Conservation (phyloP, 257 asterid species). For the Lycium barbarum region DNA sequence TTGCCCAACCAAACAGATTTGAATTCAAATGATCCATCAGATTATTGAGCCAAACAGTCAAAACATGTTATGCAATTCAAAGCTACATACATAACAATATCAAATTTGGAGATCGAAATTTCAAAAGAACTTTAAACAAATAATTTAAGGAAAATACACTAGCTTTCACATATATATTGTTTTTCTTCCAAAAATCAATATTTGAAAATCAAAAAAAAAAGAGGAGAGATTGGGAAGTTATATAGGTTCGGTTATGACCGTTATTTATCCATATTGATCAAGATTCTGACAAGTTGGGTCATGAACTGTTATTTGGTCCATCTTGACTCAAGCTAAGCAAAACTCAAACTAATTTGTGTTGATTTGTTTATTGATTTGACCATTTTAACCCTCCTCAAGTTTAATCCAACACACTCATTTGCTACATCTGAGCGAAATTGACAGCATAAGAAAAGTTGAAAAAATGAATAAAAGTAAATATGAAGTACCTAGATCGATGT, state of each 20-base stretch:
- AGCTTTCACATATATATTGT: background rate
- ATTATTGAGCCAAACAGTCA: background rate
- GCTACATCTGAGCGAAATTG: background rate
- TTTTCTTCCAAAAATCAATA: background rate
- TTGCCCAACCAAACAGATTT: background rate
- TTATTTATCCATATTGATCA: background rate
- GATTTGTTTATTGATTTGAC: background rate
- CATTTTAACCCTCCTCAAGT: background rate
- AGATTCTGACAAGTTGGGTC: background rate
- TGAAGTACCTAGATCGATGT: conserved; percentile 45
- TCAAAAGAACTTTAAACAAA: background rate
- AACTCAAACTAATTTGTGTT: background rate
- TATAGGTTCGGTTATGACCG: background rate
- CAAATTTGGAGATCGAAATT: background rate
- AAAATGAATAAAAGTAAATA: background rate
- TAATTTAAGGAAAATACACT: background rate
- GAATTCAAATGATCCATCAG: background rate
- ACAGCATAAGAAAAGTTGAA: too few species aligned
- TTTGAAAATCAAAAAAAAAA: background rate
- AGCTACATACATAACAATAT: background rate
- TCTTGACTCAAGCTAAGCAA: background rate
- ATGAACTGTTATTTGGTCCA: background rate
- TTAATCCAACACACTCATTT: background rate
- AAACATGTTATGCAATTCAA: background rate
- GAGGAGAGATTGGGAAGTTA: background rate